Base-by-base conservation (phyloP, 306 rosid species). In the Parietaria judaica region DNA sequence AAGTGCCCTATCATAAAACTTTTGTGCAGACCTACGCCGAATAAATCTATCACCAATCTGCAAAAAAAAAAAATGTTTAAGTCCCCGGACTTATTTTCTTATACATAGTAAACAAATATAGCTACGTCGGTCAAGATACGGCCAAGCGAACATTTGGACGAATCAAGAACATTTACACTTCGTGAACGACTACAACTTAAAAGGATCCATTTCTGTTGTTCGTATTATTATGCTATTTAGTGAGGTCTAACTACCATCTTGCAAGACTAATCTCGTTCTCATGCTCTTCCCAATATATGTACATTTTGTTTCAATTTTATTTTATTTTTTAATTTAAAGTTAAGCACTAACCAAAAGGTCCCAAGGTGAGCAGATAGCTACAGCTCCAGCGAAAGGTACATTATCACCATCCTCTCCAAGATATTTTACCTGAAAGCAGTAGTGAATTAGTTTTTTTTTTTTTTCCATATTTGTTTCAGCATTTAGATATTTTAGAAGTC, bases 11-110 rank as follows among this genome's bases (percentile, higher is more conserved):
- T 88, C 96, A 79, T 92, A 88, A 66, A 92, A 34, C 73, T 73
- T 86, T 67, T 92, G 99, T 60, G 86, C 80, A 56, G 76, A 76
- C 90, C 83, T 86, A 44, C 99, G 94, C 60, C 67, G 61, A 68
- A 92, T 92, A 79, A 88, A 92, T 78, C 99, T 81, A 71, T 86
- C 95, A 65, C 96, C 96, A 73, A 86, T 80, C 99, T 92, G 78
- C 77, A 70, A 48, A 75, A 13, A 14, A 58, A 72, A 58, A 5
- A 41, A 8, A 1, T 8, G 9, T 5, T 8, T 1, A 41, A 14
- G 8, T 57, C 47, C 36, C 48, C 14, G 3, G 14, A 53, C 45
- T 17, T 11, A 17, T 11, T 14, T 56, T 56, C 61, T 14, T 38
- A 8, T 17, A 6, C 6, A 6, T 57, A 57, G 38, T 57, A 14